Evolutionary conservation across 2,329 filamentous ascomycete species (phyloP), one percentile per base, ranked within the genome.

Genomic region (Clarireedia monteithiana): DNA sequence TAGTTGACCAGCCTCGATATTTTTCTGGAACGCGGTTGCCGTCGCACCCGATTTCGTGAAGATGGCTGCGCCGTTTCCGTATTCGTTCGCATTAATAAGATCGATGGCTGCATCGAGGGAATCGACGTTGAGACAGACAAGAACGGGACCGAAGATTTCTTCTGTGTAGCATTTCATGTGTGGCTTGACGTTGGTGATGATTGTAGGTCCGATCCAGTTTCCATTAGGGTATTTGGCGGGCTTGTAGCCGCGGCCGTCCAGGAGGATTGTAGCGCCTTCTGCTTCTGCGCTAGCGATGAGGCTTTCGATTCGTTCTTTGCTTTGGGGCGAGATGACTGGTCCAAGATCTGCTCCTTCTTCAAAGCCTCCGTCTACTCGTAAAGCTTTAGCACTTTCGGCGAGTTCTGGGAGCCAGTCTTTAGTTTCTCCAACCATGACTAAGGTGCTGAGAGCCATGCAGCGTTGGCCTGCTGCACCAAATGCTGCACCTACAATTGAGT

Each of bases 401-500:
- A 94, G 78, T 67, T 94, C 89, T 4, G 80, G 74, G 20, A 94
- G 79, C 88, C 89, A 95, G 57, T 88, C 80, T 75, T 89, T 89
- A 48, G 88, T 91, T 76, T 91, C 88, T 62, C 88, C 89, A 36
- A 94, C 85, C 76, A 91, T 85, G 64, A 94, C 88, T 17, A 91
- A 76, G 1, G 89, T 91, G 68, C 86, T 90, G 57, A 94, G 77
- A 39, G 89, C 89, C 89, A 94, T 94, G 74, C 89, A 94, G 60
- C 89, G 79, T 76, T 94, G 89, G 39, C 89, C 89, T 24, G 89
- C 89, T 61, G 89, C 89, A 62, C 89, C 89, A 64, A 94, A 94
- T 23, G 89, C 89, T 36, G 89, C 89, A 62, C 89, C 89, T 4
- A 88, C 82, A 62, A 94, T 88, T 45, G 87, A 86, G 74, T 92